Conservation (phyloP, 163 green algal species). For the Scenedesmus sp. region DNA sequence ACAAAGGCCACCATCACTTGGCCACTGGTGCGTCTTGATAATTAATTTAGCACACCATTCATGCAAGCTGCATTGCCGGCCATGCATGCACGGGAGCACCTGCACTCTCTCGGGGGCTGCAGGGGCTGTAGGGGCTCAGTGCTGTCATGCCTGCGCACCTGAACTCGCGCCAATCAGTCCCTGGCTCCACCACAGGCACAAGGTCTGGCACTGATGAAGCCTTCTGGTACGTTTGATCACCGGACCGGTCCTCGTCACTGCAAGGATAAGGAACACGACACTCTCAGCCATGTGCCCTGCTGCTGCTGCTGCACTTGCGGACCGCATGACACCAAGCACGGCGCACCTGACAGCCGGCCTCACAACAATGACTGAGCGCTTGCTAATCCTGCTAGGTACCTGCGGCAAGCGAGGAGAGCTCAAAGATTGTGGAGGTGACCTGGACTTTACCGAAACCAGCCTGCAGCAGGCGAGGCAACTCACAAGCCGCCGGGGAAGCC, state of each 20-base stretch:
- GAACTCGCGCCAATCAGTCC: conserved; percentile 24
- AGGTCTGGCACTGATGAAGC: conserved; percentile 29
- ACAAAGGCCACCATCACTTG: not conserved
- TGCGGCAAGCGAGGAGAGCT: not conserved
- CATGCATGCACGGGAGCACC: not conserved
- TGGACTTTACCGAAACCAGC: not conserved
- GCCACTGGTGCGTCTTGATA: no score
- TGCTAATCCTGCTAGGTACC: not conserved
- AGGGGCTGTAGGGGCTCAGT: not conserved
- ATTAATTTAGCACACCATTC: not conserved
- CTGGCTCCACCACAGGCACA: conserved; percentile 20
- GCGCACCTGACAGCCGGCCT: conserved; percentile 19
- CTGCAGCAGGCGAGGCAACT: not conserved
- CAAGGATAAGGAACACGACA: not conserved
- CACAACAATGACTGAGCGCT: not conserved
- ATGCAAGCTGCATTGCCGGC: not conserved
- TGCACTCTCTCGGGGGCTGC: not conserved
- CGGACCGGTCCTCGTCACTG: conserved; percentile 25
- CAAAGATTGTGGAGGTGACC: not conserved
- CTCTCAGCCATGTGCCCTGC: not conserved
- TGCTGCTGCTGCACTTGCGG: conserved; percentile 20
- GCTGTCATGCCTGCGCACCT: not conserved
- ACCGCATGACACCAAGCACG: not conserved
- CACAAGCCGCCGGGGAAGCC: not conserved
- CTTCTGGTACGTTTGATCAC: conserved; percentile 47